Evolutionary conservation across 306 rosid species (phyloP).

Genomic region (Malus asiatica): DNA sequence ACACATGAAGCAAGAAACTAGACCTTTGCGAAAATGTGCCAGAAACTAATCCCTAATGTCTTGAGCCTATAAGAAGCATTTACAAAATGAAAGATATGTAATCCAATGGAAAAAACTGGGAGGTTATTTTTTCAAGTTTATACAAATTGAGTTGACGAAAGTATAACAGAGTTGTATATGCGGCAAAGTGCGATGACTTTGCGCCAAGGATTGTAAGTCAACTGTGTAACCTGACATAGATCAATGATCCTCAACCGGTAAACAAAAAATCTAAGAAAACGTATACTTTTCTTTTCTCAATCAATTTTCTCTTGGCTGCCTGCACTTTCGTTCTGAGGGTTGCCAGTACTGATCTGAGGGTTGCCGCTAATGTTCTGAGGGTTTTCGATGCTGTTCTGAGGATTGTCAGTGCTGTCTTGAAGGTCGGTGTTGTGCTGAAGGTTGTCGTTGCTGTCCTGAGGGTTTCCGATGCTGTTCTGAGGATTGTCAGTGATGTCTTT

Average conservation of each 20-base stretch:
- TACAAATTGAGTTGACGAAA: constrained; percentile 24
- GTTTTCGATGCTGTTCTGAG: not conserved
- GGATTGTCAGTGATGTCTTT: not conserved
- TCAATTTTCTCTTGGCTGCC: constrained; percentile 23
- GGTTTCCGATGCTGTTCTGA: not conserved
- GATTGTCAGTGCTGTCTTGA: not conserved
- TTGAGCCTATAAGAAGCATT: not conserved
- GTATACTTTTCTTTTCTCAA: constrained; percentile 17
- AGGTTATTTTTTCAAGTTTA: constrained; percentile 34
- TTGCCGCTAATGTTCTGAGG: constrained; percentile 15
- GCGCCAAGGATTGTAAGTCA: constrained; percentile 27
- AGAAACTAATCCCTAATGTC: not conserved
- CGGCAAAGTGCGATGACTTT: constrained; percentile 31
- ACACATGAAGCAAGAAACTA: too few relatives aligned
- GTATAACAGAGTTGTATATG: constrained; percentile 27
- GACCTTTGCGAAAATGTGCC: not conserved
- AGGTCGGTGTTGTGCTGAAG: constrained; percentile 2
- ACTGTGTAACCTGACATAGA: constrained; percentile 26
- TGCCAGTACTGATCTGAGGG: not conserved
- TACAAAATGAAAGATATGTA: not conserved
- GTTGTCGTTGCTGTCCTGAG: constrained; percentile 8
- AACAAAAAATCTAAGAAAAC: constrained; percentile 15
- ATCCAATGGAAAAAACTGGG: constrained; percentile 9
- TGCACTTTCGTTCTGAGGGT: constrained; percentile 22
- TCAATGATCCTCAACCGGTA: constrained; percentile 35